Evolutionary conservation across 2,329 filamentous ascomycete species (phyloP).

Genomic region (Sclerotinia spermophila): DNA sequence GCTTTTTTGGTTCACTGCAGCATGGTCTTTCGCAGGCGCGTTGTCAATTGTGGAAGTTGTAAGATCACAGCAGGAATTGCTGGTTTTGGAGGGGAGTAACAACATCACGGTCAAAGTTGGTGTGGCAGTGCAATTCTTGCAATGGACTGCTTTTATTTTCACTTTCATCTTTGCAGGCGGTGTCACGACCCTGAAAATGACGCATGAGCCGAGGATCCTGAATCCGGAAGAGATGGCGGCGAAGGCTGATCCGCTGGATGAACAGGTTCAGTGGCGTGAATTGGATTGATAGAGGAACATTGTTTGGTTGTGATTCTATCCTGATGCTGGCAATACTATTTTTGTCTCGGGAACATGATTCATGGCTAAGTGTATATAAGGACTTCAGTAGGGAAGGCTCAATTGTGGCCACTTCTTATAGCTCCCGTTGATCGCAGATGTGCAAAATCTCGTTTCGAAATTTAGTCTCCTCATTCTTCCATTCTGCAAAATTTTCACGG

Average conservation of each 20-base stretch:
- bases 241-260: not conserved
- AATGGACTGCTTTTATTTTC: constrained; percentile 12
- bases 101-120: constrained; percentile 1
- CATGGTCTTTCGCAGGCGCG: not conserved
- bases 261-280: not conserved
- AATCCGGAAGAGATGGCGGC: not conserved
- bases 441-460: not conserved
- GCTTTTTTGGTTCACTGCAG: constrained; percentile 7
- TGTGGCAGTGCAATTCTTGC: not conserved
- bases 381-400: accelerated
- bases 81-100: not conserved
- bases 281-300: not conserved
- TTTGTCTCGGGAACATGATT: not conserved
- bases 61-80: constrained; percentile 4
- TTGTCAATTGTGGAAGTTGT: not conserved
- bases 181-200: not conserved
- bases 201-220: not conserved
- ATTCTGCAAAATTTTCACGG: not conserved
- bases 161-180: not conserved
- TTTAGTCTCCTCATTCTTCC: not conserved
- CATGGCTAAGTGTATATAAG: not conserved
- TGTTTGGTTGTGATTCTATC: not conserved
- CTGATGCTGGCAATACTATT: not conserved
- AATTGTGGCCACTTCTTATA: not conserved
- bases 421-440: not conserved